A percentile compares a stretch with the other conserved stretches of the same genome.
Conservation (phyloP, 257 asterid genomes). For the Linaria vulgaris region DNA sequence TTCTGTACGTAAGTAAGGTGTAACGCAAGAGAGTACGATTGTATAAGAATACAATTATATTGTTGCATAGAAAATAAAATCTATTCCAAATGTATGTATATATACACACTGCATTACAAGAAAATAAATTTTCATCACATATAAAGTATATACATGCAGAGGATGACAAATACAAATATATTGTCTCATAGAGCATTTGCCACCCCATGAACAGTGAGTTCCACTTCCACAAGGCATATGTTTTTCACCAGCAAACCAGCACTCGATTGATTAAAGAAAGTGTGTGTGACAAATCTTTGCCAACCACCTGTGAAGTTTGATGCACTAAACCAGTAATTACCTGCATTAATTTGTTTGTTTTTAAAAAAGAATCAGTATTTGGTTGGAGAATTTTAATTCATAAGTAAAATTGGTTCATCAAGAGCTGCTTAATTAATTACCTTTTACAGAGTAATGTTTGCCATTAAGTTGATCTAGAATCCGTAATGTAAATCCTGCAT, state of each 20-base stretch:
- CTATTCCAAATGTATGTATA: too few relatives aligned
- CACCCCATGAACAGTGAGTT: conserved; percentile 54
- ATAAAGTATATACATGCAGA: too few relatives aligned
- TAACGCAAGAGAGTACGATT: too few relatives aligned
- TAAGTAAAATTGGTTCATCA: neutral
- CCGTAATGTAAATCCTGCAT: conserved; percentile 55
- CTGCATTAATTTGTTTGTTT: too few relatives aligned
- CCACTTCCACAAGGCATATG: conserved; percentile 53
- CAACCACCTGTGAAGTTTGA: conserved; percentile 48
- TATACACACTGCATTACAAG: too few relatives aligned
- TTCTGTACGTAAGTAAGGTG: too few relatives aligned
- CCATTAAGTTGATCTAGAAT: conserved; percentile 46
- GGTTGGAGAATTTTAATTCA: conserved; percentile 6
- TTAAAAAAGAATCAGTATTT: neutral
- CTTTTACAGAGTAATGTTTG: conserved; percentile 41
- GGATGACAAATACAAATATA: too few relatives aligned
- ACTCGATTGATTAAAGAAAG: conserved; percentile 30
- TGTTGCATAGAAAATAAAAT: too few relatives aligned
- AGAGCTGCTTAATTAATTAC: conserved; percentile 37
- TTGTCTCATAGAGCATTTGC: conserved; percentile 38
- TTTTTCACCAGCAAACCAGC: conserved; percentile 44
- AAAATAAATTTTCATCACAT: too few relatives aligned
- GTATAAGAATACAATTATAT: too few relatives aligned
- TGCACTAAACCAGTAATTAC: conserved; percentile 57
- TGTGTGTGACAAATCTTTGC: conserved; percentile 53